Conservation (phyloP, 768 basidiomycete species). For the Filobasidium floriforme region DNA sequence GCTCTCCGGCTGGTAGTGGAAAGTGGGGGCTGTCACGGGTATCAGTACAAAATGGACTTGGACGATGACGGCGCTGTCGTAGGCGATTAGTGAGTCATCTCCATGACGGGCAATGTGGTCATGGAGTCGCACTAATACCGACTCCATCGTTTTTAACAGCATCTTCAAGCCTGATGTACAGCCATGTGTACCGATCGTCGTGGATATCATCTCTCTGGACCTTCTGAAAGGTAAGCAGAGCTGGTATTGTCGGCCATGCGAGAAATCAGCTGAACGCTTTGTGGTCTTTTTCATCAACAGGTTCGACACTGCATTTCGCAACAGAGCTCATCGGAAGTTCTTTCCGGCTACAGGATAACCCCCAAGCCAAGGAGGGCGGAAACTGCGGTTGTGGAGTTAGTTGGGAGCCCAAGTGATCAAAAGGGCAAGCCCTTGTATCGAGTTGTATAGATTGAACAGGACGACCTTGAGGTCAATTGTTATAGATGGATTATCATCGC, state of each 20-base stretch:
- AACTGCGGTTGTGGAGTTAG: slow-evolving; percentile 95
- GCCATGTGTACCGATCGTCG: slow-evolving; percentile 51
- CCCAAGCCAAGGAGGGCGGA: slow-evolving; percentile 71
- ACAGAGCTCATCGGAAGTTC: slow-evolving; percentile 92
- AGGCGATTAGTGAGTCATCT: slow-evolving; percentile 73
- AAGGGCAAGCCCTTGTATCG: not conserved
- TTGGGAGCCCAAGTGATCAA: slow-evolving; percentile 66
- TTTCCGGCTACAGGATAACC: slow-evolving; percentile 75
- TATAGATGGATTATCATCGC: no score
- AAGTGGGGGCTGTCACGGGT: slow-evolving; percentile 93
- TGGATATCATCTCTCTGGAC: slow-evolving; percentile 76
- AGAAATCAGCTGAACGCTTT: not conserved
- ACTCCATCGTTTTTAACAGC: slow-evolving; percentile 43
- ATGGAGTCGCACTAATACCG: not conserved
- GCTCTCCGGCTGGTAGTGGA: slow-evolving; percentile 78
- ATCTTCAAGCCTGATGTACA: slow-evolving; percentile 35
- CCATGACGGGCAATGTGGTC: not conserved
- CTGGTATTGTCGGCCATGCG: not conserved
- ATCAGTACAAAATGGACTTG: slow-evolving; percentile 88
- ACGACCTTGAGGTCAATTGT: not conserved
- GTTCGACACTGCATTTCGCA: slow-evolving; percentile 79
- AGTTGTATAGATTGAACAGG: not conserved
- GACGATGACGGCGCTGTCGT: slow-evolving; percentile 52
- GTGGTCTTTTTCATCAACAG: slow-evolving; percentile 16
- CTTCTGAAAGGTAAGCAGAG: slow-evolving; percentile 58